These are phyloP conservation scores for Neoarthrinium moseri DNA, from an alignment of 2,329 filamentous ascomycete genomes.

Conservation along the genomic window DNA sequence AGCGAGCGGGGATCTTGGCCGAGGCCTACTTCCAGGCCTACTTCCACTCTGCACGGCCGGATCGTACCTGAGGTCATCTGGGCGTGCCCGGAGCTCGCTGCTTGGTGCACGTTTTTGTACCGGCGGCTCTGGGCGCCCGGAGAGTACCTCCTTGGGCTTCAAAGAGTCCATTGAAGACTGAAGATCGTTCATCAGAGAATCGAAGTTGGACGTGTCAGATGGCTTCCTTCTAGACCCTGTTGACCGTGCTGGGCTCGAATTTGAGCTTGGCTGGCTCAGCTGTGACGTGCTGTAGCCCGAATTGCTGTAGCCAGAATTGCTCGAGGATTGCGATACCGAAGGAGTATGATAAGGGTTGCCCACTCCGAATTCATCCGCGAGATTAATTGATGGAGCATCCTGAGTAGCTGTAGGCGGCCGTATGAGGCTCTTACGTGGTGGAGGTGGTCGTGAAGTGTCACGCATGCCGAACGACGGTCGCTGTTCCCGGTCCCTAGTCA, in stretches of 20 bases:
- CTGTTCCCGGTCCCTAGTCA: constrained; percentile 26
- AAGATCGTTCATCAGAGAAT: constrained; percentile 52
- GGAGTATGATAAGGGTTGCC: constrained; percentile 65
- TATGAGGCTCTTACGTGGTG: constrained; percentile 49
- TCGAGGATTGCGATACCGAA: constrained; percentile 65
- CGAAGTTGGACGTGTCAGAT: constrained; percentile 44
- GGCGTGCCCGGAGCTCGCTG: constrained; percentile 11
- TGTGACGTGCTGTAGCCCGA: constrained; percentile 53
- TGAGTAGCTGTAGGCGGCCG: constrained; percentile 38
- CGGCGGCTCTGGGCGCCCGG: constrained; percentile 15
- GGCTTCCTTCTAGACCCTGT: constrained; percentile 34
- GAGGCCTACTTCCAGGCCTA: constrained; percentile 9
- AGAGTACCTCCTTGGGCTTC: constrained; percentile 28
- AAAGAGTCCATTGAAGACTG: constrained; percentile 48
- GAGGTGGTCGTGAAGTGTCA: constrained; percentile 51
- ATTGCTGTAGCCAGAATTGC: constrained; percentile 58
- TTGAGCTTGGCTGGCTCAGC: constrained; percentile 60
- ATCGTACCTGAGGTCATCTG: constrained; percentile 26
- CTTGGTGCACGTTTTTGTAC: constrained; percentile 6
- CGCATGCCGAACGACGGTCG: constrained; percentile 42
- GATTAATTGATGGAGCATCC: constrained; percentile 46
- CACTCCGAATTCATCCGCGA: constrained; percentile 58
- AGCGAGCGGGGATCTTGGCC: constrained; percentile 10
- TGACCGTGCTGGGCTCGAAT: constrained; percentile 55
- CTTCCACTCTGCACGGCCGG: constrained; percentile 23